Evolutionary conservation across 2,329 filamentous ascomycete species (phyloP).

Genomic region (Didymella pomorum): DNA sequence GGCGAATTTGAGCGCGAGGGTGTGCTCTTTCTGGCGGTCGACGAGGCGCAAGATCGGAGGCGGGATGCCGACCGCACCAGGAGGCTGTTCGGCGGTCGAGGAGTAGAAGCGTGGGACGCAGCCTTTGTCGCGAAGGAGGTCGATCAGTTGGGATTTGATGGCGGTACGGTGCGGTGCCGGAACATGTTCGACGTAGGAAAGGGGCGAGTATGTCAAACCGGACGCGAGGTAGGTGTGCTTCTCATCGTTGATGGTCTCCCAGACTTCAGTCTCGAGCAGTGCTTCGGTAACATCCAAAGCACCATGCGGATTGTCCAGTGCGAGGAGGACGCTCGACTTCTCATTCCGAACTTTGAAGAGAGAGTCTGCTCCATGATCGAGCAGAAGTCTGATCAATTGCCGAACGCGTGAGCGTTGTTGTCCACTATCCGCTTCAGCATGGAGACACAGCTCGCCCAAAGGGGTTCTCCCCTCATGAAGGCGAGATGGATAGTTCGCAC

Average conservation of each 20-base stretch:
- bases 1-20: conserved; percentile 38
- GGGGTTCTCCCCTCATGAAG: conserved; percentile 69
- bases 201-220: conserved; percentile 68
- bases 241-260: conserved; percentile 70
- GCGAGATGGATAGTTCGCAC: conserved; percentile 70
- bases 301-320: conserved; percentile 64
- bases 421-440: conserved; percentile 58
- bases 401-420: conserved; percentile 39
- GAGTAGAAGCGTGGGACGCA: conserved; percentile 46
- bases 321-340: conserved; percentile 67
- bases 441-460: conserved; percentile 69
- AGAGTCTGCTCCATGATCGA: conserved; percentile 66
- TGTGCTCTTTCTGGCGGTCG: conserved; percentile 44
- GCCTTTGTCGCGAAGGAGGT: conserved; percentile 47
- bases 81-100: conserved; percentile 48
- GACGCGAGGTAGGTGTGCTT: conserved; percentile 58
- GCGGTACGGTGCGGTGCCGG: conserved; percentile 30
- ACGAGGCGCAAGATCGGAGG: conserved; percentile 38
- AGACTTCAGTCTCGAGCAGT: conserved; percentile 69
- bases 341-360: conserved; percentile 62
- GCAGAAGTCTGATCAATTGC: conserved; percentile 63
- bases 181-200: conserved; percentile 64
- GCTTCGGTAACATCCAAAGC: conserved; percentile 64
- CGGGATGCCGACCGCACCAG: conserved; percentile 48
- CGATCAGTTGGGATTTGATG: conserved; percentile 33